A percentile compares a stretch with the other conserved stretches of the same genome.
Evolutionary conservation across 2,329 filamentous ascomycete genomes (phyloP).

Genomic region (Colletotrichum sp.): DNA sequence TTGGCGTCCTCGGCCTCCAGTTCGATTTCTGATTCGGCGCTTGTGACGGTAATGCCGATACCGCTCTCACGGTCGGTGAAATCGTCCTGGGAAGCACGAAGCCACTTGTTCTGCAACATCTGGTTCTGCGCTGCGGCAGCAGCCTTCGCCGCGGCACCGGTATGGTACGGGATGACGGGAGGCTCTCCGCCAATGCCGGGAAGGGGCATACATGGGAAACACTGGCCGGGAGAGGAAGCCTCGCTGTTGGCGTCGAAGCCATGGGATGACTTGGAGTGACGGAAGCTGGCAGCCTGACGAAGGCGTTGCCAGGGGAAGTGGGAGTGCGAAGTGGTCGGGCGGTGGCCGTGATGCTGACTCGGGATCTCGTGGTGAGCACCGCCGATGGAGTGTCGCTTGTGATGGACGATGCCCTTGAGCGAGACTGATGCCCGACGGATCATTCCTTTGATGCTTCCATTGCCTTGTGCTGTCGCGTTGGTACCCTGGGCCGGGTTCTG

Average conservation of each 20-base stretch:
- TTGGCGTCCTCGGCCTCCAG: slow-evolving; percentile 38
- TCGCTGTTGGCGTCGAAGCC: slow-evolving; percentile 41
- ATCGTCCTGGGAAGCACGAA: slow-evolving; percentile 48
- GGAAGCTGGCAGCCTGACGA: slow-evolving; percentile 56
- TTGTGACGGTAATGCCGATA: slow-evolving; percentile 63
- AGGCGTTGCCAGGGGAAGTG: slow-evolving; percentile 57
- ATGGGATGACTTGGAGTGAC: slow-evolving; percentile 51
- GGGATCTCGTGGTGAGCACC: slow-evolving; percentile 33
- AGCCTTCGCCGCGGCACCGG: slow-evolving; percentile 66
- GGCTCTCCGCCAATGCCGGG: slow-evolving; percentile 59
- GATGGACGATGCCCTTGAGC: slow-evolving; percentile 54
- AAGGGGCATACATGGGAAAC: slow-evolving; percentile 37
- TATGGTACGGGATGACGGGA: slow-evolving; percentile 64
- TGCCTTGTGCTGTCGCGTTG: slow-evolving; percentile 29
- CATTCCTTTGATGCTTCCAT: slow-evolving; percentile 52
- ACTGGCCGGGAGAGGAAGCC: slow-evolving; percentile 29
- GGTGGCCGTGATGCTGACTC: slow-evolving; percentile 22
- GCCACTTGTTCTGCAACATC: slow-evolving; percentile 45
- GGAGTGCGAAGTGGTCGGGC: slow-evolving; percentile 49
- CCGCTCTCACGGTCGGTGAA: slow-evolving; percentile 66
- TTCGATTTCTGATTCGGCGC: slow-evolving; percentile 43
- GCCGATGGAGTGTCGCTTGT: slow-evolving; percentile 48
- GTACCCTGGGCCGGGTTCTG: slow-evolving; percentile 28
- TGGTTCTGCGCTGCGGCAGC: slow-evolving; percentile 64
- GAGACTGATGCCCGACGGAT: slow-evolving; percentile 62